Percentiles rank a stretch among this genome's conserved stretches.
Conservation (phyloP, 148 eudicot genomes). For the Pharnaceum exiguum region DNA sequence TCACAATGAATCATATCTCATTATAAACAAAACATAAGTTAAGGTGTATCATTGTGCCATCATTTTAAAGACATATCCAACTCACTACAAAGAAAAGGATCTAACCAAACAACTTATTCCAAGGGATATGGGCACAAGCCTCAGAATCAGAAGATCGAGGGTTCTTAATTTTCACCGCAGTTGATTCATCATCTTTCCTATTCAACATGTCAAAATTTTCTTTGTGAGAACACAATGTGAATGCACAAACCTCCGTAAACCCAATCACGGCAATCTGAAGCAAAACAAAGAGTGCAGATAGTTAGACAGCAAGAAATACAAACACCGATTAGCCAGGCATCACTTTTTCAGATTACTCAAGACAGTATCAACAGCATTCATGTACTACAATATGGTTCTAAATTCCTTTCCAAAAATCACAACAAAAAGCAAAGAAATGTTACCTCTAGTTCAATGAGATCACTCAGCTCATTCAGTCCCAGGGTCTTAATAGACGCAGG, state of each 20-base stretch:
- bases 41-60: too few species aligned
- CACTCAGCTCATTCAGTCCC: slow-evolving; percentile 61
- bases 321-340: too few species aligned
- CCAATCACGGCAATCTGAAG: slow-evolving; percentile 83
- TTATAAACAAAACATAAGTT: too few species aligned
- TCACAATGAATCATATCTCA: too few species aligned
- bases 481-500: slow-evolving; percentile 78
- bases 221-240: slow-evolving; percentile 79
- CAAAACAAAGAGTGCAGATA: neutral
- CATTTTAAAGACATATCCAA: too few species aligned
- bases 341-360: too few species aligned
- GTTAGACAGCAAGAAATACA: too few species aligned
- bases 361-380: too few species aligned
- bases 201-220: slow-evolving; percentile 75
- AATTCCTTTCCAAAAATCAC: neutral
- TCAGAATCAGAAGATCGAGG: slow-evolving; percentile 97
- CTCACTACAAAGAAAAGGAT: neutral
- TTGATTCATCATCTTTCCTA: slow-evolving; percentile 68
- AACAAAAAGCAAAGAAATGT: neutral
- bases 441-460: slow-evolving; percentile 83
- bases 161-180: slow-evolving; percentile 72
- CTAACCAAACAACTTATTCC: neutral
- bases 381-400: neutral
- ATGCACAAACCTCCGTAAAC: slow-evolving; percentile 85
- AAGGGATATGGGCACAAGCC: slow-evolving; percentile 39